Evolutionary conservation across 371 early-diverging fungal genomes (phyloP).

Genomic region (Mortierella sp.): DNA sequence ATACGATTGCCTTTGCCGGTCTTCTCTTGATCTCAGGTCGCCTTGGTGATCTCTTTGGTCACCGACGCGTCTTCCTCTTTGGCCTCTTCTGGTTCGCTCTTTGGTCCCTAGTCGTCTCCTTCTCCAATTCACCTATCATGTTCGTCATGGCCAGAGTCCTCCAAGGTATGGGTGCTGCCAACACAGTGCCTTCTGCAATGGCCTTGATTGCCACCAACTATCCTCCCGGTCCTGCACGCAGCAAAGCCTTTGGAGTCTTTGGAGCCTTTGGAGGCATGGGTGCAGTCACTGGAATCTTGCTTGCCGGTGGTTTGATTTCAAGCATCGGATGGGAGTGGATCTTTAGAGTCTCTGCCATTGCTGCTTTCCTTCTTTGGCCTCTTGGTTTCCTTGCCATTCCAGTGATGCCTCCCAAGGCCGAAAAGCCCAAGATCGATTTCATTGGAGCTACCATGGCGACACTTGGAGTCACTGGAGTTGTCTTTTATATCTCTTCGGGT

Average conservation of each 20-base stretch:
- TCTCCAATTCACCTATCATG: conserved; percentile 34
- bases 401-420: conserved; percentile 15
- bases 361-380: conserved; percentile 15
- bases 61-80: conserved; percentile 34
- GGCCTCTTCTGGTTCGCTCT: conserved; percentile 49
- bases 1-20: conserved; percentile 46
- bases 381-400: conserved; percentile 33
- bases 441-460: conserved; percentile 30
- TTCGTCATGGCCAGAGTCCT: conserved; percentile 40
- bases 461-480: conserved; percentile 25
- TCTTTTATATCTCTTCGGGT: conserved; percentile 41
- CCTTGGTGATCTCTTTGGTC: conserved; percentile 44
- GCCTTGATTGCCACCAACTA: conserved; percentile 42
- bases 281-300: conserved; percentile 34
- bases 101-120: conserved; percentile 40
- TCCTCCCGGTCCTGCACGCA: conserved; percentile 37
- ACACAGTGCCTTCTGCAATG: conserved; percentile 40
- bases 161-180: conserved; percentile 46
- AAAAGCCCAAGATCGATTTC: conserved; percentile 38
- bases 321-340: conserved; percentile 48
- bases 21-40: conserved; percentile 38
- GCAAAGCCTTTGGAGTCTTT: conserved; percentile 40
- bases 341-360: conserved; percentile 43
- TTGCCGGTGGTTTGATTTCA: conserved; percentile 44
- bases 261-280: conserved; percentile 49